Base-by-base conservation (phyloP, 2,329 filamentous ascomycete species). In the Ceratocystis lukuohia region DNA sequence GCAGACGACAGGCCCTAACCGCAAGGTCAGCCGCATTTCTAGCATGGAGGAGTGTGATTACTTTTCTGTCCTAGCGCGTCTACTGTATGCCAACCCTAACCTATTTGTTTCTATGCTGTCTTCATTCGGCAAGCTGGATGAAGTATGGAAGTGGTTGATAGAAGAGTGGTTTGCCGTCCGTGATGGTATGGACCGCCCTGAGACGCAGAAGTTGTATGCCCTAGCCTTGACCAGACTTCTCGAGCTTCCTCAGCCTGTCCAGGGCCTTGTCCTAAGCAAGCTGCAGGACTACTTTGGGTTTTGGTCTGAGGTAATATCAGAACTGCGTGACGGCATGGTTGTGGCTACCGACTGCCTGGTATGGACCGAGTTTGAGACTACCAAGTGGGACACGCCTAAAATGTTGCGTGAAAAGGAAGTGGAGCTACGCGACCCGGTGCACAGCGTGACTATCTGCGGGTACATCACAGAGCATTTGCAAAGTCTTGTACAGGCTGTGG, bases 21-120 rank as follows among this genome's bases (percentile, higher is more conserved):
- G 82, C 30, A 88, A 82, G 70, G 80, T 84, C 22, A 82, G 86
- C 50, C 83, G 84, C 37, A 82, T 96, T 44, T 87, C 88, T 71
- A 84, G 86, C 12, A 81, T 91, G 10, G 86, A 89, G 0, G 86
- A 96, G 72, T 88, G 88, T 0, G 89, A 96, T 73, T 96, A 96
- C 74, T 88, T 96, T 72, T 83, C 85, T 3, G 85, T 97, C 1
- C 80, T 99, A 1, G 87, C 90, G 1, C 87, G 92, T 1, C 81
- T 97, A 17, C 84, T 87, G 0, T 77, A 96, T 1, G 85, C 86
- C 0, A 88, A 88, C 46, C 89, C 92, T 0, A 76, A 76, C 1
- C 78, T 88, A 1, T 88, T 96, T 70, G 77, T 86, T 3, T 79
- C 82, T 20, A 77, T 85, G 74, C 74, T 87, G 20, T 74, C 75